These are phyloP conservation scores for Coemansia sp. DNA, from an alignment of 192 early-diverging fungal genomes.

Conservation along the genomic window DNA sequence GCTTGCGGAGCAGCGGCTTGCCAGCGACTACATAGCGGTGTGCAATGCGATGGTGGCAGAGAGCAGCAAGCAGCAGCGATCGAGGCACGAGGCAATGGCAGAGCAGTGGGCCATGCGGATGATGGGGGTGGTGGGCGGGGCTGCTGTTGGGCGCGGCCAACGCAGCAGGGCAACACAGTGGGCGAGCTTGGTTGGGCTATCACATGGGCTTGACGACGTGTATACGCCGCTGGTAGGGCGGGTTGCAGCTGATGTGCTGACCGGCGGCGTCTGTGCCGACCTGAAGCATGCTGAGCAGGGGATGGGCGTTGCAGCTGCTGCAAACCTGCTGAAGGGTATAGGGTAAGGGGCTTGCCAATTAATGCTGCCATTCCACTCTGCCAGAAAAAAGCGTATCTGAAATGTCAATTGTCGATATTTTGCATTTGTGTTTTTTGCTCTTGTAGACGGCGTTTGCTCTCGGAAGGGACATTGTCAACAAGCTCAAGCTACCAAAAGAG, in stretches of 20 bases:
- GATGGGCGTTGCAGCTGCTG: slow-evolving; percentile 20
- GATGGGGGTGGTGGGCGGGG: slow-evolving; percentile 9
- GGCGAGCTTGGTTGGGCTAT: slow-evolving; percentile 26
- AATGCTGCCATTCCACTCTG: slow-evolving; percentile 11
- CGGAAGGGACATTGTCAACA: slow-evolving; percentile 10
- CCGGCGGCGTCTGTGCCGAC: slow-evolving; percentile 14
- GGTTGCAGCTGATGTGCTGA: slow-evolving; percentile 27
- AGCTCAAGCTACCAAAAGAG: slow-evolving; percentile 7
- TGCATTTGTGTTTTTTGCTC: not conserved
- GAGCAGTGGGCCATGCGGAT: slow-evolving; percentile 26
- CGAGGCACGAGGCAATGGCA: not conserved
- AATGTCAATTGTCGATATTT: not conserved
- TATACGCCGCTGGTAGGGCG: slow-evolving; percentile 30
- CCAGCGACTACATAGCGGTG: slow-evolving; percentile 23
- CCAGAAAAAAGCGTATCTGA: not conserved
- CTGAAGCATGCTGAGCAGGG: slow-evolving; percentile 46
- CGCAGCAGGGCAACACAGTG: slow-evolving; percentile 28
- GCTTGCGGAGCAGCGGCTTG: slow-evolving; percentile 34
- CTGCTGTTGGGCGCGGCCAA: slow-evolving; percentile 34
- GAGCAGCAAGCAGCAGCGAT: not conserved
- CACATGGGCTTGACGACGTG: slow-evolving; percentile 20
- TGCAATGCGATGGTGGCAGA: slow-evolving; percentile 1
- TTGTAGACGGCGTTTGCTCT: slow-evolving; percentile 45
- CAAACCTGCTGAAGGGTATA: slow-evolving; percentile 47
- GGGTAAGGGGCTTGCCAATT: slow-evolving; percentile 27